phyloP scores from a whole-genome alignment of 257 asterid species.

The Nicotiana undulata region DNA sequence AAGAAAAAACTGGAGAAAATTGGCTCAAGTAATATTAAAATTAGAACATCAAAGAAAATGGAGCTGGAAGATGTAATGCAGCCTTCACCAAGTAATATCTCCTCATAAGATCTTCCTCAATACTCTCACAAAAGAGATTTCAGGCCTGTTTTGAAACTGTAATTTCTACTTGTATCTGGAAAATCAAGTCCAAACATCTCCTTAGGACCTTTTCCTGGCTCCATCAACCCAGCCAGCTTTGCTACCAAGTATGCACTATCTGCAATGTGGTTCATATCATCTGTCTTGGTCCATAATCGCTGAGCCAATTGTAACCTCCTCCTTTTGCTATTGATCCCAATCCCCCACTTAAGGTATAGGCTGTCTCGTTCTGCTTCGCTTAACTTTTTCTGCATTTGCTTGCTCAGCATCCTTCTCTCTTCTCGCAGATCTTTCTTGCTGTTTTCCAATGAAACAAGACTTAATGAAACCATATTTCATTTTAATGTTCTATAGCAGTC shows the following conservation, averaged over 20 bases:
- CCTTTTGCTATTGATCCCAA: constrained; percentile 37
- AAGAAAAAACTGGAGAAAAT: background rate
- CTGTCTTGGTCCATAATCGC: constrained; percentile 43
- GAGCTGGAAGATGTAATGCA: background rate
- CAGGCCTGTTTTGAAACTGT: constrained; percentile 1
- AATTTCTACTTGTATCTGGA: constrained; percentile 9
- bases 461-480: background rate
- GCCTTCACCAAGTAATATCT: background rate
- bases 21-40: background rate
- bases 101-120: background rate
- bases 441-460: constrained; percentile 20
- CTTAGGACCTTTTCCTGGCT: constrained; percentile 36
- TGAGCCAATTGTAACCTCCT: constrained; percentile 43
- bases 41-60: background rate
- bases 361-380: constrained; percentile 37
- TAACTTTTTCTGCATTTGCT: constrained; percentile 38
- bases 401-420: constrained; percentile 54
- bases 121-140: constrained; percentile 1
- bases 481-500: background rate
- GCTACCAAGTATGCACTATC: constrained; percentile 57
- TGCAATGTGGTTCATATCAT: constrained; percentile 32
- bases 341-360: constrained; percentile 48
- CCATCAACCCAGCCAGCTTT: constrained; percentile 50
- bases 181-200: constrained; percentile 71
- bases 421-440: constrained; percentile 59